Conservation (phyloP, 108 stramenopile species). For the Skeletonema tropicum region DNA sequence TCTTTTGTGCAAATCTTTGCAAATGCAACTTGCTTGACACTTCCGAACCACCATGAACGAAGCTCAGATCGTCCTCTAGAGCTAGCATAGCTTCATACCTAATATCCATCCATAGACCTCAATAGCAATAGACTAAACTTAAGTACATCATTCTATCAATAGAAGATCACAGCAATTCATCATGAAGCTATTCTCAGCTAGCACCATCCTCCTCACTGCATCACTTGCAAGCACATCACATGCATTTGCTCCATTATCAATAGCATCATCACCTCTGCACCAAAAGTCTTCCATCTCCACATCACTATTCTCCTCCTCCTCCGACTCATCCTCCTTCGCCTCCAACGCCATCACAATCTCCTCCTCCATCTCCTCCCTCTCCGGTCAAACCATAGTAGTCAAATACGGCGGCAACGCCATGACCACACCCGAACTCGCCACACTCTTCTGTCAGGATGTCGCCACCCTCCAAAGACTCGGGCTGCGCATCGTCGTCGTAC, state of each 20-base stretch:
- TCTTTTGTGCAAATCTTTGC: too few relatives aligned
- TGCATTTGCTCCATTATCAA: constrained; percentile 2
- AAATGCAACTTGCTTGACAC: too few relatives aligned
- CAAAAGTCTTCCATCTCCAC: not conserved
- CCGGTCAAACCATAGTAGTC: constrained; percentile 81
- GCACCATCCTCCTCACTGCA: constrained; percentile 9
- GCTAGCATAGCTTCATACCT: too few relatives aligned
- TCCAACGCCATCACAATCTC: constrained; percentile 64
- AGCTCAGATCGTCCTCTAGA: too few relatives aligned
- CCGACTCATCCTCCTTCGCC: too few relatives aligned
- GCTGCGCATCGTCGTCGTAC: constrained; percentile 89
- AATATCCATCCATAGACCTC: too few relatives aligned
- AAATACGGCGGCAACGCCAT: constrained; percentile 95
- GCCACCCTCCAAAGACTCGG: constrained; percentile 85
- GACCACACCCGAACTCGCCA: constrained; percentile 84
- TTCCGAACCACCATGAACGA: too few relatives aligned
- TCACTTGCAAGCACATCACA: not conserved
- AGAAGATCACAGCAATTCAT: not conserved
- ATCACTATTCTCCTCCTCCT: constrained; percentile 25
- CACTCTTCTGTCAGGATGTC: constrained; percentile 84
- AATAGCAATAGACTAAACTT: too few relatives aligned
- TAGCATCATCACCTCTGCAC: not conserved
- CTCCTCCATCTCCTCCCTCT: constrained; percentile 61
- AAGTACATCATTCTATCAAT: not conserved
- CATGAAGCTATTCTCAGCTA: constrained; percentile 18